Percentiles rank a stretch among this genome's conserved stretches.
Conservation (phyloP, 2,329 filamentous ascomycete genomes). For the Fusarium falciforme region DNA sequence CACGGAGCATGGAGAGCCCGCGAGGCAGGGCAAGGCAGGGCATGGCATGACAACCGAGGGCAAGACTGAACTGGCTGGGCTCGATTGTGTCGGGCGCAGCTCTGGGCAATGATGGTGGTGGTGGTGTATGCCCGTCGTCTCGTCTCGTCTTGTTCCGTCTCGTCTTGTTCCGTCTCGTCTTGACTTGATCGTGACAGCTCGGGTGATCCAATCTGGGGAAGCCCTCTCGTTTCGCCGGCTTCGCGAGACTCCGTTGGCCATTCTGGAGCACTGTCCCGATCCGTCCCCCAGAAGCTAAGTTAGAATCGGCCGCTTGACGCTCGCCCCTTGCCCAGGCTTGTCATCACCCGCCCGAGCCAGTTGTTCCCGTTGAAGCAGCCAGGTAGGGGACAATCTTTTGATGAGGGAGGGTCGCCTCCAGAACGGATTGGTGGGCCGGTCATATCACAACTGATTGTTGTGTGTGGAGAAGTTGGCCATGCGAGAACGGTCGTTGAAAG, state of each 20-base stretch:
- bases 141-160: neutral
- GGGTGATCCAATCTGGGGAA: conserved; percentile 24
- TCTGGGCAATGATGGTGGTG: conserved; percentile 26
- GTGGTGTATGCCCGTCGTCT: neutral
- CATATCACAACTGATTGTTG: conserved; percentile 18
- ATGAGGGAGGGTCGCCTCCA: conserved; percentile 27
- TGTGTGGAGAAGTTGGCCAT: conserved; percentile 31
- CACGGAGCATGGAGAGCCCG: conserved; percentile 8
- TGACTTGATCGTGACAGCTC: conserved; percentile 11
- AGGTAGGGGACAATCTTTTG: conserved; percentile 22
- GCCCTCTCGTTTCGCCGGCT: neutral
- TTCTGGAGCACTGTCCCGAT: neutral
- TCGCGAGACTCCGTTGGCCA: neutral
- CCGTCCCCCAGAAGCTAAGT: neutral
- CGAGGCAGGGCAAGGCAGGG: conserved; percentile 7
- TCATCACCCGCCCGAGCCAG: conserved; percentile 24
- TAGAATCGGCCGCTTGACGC: conserved; percentile 4
- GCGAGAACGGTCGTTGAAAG: conserved; percentile 9
- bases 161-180: neutral
- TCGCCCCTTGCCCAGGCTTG: conserved; percentile 8
- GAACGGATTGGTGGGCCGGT: conserved; percentile 34
- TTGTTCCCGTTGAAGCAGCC: conserved; percentile 31
- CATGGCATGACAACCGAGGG: conserved; percentile 30
- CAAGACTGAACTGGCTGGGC: conserved; percentile 7
- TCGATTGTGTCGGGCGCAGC: conserved; percentile 12